Evolutionary conservation across 108 stramenopile genomes (phyloP).

Genomic region (Nitzschia putrida): DNA sequence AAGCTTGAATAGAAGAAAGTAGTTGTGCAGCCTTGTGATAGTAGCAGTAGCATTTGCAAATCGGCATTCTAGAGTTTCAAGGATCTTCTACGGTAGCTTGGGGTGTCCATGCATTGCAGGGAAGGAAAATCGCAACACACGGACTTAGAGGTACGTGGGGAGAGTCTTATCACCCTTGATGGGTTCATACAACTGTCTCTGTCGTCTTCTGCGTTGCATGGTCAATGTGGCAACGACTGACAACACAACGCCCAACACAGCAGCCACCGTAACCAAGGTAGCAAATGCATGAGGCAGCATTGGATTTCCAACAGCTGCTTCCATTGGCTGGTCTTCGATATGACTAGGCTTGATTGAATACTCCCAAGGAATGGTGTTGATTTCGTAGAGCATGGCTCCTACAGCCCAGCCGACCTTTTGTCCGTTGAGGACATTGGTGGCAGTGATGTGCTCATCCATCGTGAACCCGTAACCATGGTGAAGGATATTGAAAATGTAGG

Average conservation of each 20-base stretch:
- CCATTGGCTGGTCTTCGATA: not conserved
- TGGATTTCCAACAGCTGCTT: not conserved
- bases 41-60: too few relatives aligned
- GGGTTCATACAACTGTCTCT: slow-evolving; percentile 18
- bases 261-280: not conserved
- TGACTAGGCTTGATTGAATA: not conserved
- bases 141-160: too few relatives aligned
- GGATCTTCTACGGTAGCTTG: too few relatives aligned
- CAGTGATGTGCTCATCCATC: slow-evolving; percentile 65
- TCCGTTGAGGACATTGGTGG: slow-evolving; percentile 73
- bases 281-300: not conserved
- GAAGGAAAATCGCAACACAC: too few relatives aligned
- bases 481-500: slow-evolving; percentile 72
- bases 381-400: slow-evolving; percentile 92
- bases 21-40: too few relatives aligned
- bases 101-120: too few relatives aligned
- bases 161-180: slow-evolving; percentile 3
- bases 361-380: slow-evolving; percentile 86
- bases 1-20: too few relatives aligned
- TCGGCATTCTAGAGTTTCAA: too few relatives aligned
- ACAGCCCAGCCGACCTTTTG: slow-evolving; percentile 89
- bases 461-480: slow-evolving; percentile 74
- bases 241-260: not conserved
- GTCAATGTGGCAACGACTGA: slow-evolving; percentile 7
- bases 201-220: not conserved